phyloP scores from a whole-genome alignment of 2,329 filamentous ascomycete genomes.

The Fusarium veterinarium region DNA sequence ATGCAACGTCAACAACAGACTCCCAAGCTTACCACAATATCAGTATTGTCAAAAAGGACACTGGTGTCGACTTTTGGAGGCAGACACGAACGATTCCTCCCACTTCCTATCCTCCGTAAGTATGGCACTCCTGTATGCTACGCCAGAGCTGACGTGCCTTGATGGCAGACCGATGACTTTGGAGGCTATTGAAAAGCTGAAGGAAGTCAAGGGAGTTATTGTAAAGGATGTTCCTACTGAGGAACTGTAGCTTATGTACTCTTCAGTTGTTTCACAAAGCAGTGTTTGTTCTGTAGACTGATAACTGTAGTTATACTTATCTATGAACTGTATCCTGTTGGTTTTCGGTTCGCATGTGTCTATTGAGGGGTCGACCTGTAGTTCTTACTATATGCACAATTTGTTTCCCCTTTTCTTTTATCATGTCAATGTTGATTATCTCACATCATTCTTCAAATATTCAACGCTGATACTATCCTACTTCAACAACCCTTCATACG shows the following conservation, averaged over 20 bases:
- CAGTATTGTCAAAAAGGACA: slow-evolving; percentile 7
- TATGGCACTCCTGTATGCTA: rapidly evolving
- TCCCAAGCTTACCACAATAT: background rate
- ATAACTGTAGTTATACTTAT: background rate
- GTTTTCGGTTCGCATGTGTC: rapidly evolving
- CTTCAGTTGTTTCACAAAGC: rapidly evolving
- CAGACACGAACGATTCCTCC: slow-evolving; percentile 10
- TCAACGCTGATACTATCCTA: rapidly evolving
- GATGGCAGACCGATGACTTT: slow-evolving; percentile 1
- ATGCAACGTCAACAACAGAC: rapidly evolving
- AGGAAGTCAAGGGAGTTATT: background rate
- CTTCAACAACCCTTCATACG: rapidly evolving
- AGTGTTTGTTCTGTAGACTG: rapidly evolving
- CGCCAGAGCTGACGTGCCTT: rapidly evolving
- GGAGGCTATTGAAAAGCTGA: slow-evolving; percentile 15
- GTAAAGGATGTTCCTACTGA: background rate
- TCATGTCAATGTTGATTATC: rapidly evolving
- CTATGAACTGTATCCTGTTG: background rate
- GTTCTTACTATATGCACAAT: rapidly evolving
- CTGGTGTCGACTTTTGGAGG: slow-evolving; percentile 1
- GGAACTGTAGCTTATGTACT: background rate
- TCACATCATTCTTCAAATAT: rapidly evolving
- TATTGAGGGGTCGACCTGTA: rapidly evolving
- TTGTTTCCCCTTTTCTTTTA: rapidly evolving
- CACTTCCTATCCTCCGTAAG: slow-evolving; percentile 15